Percentiles rank a stretch among this genome's conserved stretches.
phyloP scores from a whole-genome alignment of 2,329 filamentous ascomycete species.

The Blumeria hordei region DNA sequence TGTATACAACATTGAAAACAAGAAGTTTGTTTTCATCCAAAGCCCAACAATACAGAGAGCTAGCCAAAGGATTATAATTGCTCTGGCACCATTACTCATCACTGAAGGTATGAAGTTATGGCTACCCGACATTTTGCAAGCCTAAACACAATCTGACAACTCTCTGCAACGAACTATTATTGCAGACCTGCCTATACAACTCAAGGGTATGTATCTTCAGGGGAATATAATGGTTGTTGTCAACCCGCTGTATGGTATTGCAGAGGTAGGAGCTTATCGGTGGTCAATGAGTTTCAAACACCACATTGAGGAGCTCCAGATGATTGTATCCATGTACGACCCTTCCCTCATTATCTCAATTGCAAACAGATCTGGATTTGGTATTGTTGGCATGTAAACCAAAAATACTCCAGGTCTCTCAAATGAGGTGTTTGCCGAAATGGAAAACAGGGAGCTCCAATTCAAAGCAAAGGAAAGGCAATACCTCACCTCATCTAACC shows the following conservation, averaged over 20 bases:
- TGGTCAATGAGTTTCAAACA: too few species aligned
- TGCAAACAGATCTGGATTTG: background rate
- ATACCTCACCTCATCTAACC: background rate
- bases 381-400: conserved; percentile 1
- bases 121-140: background rate
- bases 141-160: background rate
- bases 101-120: background rate
- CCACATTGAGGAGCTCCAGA: background rate
- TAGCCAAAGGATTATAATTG: conserved; percentile 2
- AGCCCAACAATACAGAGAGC: background rate
- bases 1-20: background rate
- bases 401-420: background rate
- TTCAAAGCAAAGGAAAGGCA: conserved; percentile 1
- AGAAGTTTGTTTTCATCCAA: background rate
- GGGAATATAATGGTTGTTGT: too few species aligned
- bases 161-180: background rate
- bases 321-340: background rate
- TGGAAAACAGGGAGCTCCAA: too few species aligned
- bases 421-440: background rate
- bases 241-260: too few species aligned
- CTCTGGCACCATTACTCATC: too few species aligned
- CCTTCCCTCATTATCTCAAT: conserved; percentile 1
- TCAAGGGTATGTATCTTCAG: too few species aligned
- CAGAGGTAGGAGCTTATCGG: too few species aligned
- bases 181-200: background rate